Base-by-base conservation (phyloP, 371 early-diverging fungal genomes). In the Capillidium heterosporum region DNA sequence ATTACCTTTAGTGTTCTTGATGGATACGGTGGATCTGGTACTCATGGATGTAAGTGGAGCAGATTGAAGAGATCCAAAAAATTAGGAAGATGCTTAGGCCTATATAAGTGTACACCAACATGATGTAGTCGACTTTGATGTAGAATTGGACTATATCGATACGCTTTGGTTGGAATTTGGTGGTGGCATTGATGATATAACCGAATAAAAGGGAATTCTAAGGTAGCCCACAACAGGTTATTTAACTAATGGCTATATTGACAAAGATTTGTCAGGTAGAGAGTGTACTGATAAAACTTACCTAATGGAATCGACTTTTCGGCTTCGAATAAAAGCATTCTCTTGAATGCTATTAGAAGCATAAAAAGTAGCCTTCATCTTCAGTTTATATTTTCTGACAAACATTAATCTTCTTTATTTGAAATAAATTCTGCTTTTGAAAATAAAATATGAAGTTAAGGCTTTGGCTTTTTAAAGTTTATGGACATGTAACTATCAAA, bases 91-190 rank as follows among this genome's bases (percentile, higher is more conserved):
- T 70, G 32, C 66, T 65, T 23, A 73, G 59, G 40, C 71, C 81
- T 57, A 82, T 49, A 24, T 84, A 60, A 4, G 74, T 65, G 62
- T 91, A 95, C 82, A 74, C 59, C 49, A 64, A 61, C 62, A 43
- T 27, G 17, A 54, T 41, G n/a, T 32, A 23, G 19, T 65, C 43
- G 1, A 21, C 31, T 10, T 49, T 53, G 1, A 11, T n/a, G 8
- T 57, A 29, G 32, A 59, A 61, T 26, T 47, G 47, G 4, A 21
- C 24, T 26, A 1, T 24, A 23, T 17, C 5, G 24, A 47, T 2
- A 1, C 10, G 1, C 2, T 13, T 26, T 5, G 19, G 7, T 47
- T 47, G 47, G 31, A 39, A 61, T 17, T 51, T 19, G 5, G 7
- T 23, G 7, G 65, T 61, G 13, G 61, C 31, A 47, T 63, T 57